Conservation (phyloP, 2,329 filamentous ascomycete genomes). For the Botrytis porri region DNA sequence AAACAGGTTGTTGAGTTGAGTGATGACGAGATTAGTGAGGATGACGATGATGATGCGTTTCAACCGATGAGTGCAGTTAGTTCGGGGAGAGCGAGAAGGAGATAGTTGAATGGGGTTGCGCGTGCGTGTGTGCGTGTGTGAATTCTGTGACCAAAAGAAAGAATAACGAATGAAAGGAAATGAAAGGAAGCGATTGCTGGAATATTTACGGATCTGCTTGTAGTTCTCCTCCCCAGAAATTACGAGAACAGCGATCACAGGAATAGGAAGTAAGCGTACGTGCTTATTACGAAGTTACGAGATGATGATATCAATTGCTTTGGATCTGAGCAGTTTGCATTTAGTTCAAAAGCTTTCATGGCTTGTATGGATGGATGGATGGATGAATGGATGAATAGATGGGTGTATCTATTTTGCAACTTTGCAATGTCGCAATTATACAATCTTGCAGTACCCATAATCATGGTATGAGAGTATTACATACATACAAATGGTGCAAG, state of each 20-base stretch:
- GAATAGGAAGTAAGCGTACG: background rate
- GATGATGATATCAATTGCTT: background rate
- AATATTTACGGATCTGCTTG: background rate
- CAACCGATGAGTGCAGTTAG: conserved; percentile 40
- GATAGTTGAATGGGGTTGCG: background rate
- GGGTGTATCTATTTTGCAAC: too few species aligned
- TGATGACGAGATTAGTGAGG: conserved; percentile 61
- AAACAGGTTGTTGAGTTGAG: conserved; percentile 54
- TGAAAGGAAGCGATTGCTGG: background rate
- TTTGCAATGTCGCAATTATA: background rate
- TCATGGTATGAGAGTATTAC: too few species aligned
- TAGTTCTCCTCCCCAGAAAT: background rate
- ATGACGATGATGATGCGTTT: conserved; percentile 52
- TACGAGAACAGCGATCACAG: background rate
- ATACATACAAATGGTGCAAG: too few species aligned
- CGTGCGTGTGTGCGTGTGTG: background rate
- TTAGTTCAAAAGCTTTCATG: background rate
- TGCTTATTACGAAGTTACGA: background rate
- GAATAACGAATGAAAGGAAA: background rate
- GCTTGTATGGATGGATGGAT: background rate
- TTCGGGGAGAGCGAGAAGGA: background rate
- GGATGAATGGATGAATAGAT: background rate
- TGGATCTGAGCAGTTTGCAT: background rate
- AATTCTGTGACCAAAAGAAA: too few species aligned
- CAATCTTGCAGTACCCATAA: too few species aligned